These are phyloP conservation scores for Umbelopsis sp. DNA, from an alignment of 371 early-diverging fungal species.

Conservation along the genomic window DNA sequence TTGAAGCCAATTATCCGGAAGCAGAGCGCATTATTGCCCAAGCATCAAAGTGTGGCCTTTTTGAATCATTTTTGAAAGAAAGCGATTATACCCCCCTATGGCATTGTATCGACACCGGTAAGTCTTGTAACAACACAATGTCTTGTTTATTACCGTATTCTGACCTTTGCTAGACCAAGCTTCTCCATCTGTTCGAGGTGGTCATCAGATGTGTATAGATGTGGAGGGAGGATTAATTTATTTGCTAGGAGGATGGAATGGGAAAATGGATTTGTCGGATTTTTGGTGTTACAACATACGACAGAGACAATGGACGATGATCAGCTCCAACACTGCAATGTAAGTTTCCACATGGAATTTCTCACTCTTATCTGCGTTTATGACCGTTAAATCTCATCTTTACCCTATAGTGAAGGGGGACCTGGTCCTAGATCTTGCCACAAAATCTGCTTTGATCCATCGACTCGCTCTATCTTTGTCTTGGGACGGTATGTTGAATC, in stretches of 20 bases:
- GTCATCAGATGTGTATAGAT: slow-evolving; percentile 97
- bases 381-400: too few relatives aligned
- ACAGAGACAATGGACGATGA: slow-evolving; percentile 69
- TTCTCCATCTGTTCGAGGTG: slow-evolving; percentile 78
- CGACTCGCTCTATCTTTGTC: slow-evolving; percentile 73
- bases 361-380: background rate
- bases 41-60: slow-evolving; percentile 63
- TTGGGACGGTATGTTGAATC: slow-evolving; percentile 89
- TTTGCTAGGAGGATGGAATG: slow-evolving; percentile 97
- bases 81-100: slow-evolving; percentile 76
- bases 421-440: slow-evolving; percentile 94
- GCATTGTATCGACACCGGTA: slow-evolving; percentile 56
- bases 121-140: slow-evolving; percentile 25
- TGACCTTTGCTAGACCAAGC: slow-evolving; percentile 30
- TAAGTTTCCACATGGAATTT: slow-evolving; percentile 27
- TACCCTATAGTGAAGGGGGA: slow-evolving; percentile 68
- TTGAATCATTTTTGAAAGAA: slow-evolving; percentile 68
- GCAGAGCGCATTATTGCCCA: slow-evolving; percentile 72
- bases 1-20: slow-evolving; percentile 70
- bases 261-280: slow-evolving; percentile 83
- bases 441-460: slow-evolving; percentile 87
- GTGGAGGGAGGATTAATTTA: slow-evolving; percentile 75
- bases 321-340: slow-evolving; percentile 76
- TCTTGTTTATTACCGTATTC: background rate
- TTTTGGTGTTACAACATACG: slow-evolving; percentile 84